Base-by-base conservation (phyloP, 306 rosid genomes). In the Trichosanthes truncata region DNA sequence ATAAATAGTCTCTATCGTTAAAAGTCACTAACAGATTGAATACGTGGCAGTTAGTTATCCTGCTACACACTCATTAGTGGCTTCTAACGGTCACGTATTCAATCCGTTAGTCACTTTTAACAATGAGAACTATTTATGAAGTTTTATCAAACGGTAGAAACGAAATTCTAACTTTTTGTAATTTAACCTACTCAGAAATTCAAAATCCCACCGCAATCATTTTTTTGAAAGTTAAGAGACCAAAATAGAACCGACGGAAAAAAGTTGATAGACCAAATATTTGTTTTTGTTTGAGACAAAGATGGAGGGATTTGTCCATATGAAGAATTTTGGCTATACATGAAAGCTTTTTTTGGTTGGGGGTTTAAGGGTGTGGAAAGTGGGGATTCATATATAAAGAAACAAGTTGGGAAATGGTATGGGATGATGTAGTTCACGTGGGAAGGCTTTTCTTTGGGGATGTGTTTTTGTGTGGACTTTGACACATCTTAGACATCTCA, bases 381-480 rank as follows among this genome's bases (percentile, higher is more conserved):
- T 26, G 60, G 59, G 40, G 33, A 46, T 36, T 33, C 72, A 66
- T 29, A 5, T 31, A 15, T 3, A 15, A 25, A 71, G 26, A 49
- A 72, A 48, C 78, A 74, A 74, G 23, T 74, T 43, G 40, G 60
- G 23, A 29, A 46, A 49, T 46, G 61, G 78, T 8, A 74, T 74
- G 78, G 77, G 78, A 21, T 48, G 78, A 74, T 74, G 78, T 17
- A 48, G 61, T 74, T 74, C 78, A 74, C 78, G 78, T 74, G 78
- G 78, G 60, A 48, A 52, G 43, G 17, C 17, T 52, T 49, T 74
- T 43, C 35, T 72, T 72, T 72, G 40, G 9, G 21, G 15, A 29
- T 63, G 71, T 61, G 13, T 12, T 29, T 1, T 59, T 21, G 26
- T 55, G 26, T 55, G 35, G 18, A 25, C 18, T 60, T 9, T 18